These are phyloP conservation scores for Dioscorea zingiberensis DNA, from an alignment of 106 monocot species.

Conservation along the genomic window DNA sequence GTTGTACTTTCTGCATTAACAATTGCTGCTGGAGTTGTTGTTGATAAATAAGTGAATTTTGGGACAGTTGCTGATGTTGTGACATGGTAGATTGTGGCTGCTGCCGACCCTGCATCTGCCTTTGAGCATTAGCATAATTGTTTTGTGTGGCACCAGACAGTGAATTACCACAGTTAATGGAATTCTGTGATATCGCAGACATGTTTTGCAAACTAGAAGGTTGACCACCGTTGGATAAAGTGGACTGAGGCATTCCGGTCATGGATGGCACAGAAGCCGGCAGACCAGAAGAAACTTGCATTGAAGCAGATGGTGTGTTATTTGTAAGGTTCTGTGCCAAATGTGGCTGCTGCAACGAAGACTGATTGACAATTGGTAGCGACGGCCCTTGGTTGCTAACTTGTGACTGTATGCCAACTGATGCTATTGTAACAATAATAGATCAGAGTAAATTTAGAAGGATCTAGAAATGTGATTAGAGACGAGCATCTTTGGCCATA, in stretches of 20 bases:
- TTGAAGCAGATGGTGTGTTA: slow-evolving; percentile 27
- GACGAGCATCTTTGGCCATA: background rate
- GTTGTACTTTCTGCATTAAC: slow-evolving; percentile 44
- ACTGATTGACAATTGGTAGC: slow-evolving; percentile 34
- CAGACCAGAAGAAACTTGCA: slow-evolving; percentile 35
- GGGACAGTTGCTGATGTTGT: slow-evolving; percentile 47
- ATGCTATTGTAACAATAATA: slow-evolving; percentile 17
- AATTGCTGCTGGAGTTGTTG: slow-evolving; percentile 47
- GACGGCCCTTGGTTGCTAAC: slow-evolving; percentile 38
- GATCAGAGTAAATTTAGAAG: slow-evolving; percentile 2
- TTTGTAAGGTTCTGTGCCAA: slow-evolving; percentile 51
- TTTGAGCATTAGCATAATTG: slow-evolving; percentile 62
- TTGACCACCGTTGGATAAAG: slow-evolving; percentile 34
- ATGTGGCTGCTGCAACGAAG: slow-evolving; percentile 27
- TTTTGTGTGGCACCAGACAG: slow-evolving; percentile 22
- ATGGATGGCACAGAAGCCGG: slow-evolving; percentile 38
- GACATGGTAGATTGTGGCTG: slow-evolving; percentile 15
- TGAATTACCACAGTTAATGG: slow-evolving; percentile 38
- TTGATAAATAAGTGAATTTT: slow-evolving; percentile 46
- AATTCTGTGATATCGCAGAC: slow-evolving; percentile 35
- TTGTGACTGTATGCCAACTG: slow-evolving; percentile 39
- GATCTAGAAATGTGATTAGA: background rate
- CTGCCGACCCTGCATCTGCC: slow-evolving; percentile 50
- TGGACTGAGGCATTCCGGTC: slow-evolving; percentile 46
- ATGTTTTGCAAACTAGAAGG: slow-evolving; percentile 51